Conservation (phyloP, 306 rosid species). For the Glycyrrhiza uralensis region DNA sequence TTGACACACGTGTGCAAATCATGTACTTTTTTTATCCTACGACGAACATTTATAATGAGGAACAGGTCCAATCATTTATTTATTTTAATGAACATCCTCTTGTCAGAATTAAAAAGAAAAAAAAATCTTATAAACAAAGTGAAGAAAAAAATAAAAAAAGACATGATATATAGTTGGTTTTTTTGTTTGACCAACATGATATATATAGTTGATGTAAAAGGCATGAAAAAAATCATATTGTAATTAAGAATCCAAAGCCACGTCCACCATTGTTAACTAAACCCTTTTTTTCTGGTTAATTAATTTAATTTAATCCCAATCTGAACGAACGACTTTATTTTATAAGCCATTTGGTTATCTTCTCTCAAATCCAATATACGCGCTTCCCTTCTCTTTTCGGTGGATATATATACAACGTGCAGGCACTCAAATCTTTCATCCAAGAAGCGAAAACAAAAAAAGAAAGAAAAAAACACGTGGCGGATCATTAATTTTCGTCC, state of each 20-base stretch:
- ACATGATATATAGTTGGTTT: no score
- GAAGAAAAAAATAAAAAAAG: no score
- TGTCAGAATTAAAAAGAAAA: neutral
- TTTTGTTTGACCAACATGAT: no score
- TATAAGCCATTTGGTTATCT: neutral
- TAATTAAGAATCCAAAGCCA: neutral
- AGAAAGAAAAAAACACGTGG: neutral
- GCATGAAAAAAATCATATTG: no score
- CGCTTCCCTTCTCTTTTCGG: neutral
- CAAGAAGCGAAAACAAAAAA: neutral
- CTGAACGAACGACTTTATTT: neutral
- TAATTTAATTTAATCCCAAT: neutral
- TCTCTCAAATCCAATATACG: neutral
- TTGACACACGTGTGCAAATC: slow-evolving; percentile 11
- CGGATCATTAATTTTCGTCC: no score
- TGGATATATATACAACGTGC: neutral
- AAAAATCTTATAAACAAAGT: no score
- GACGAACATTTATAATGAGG: neutral
- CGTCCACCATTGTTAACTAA: neutral
- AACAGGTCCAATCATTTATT: neutral
- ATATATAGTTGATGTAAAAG: no score
- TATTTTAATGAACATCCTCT: neutral
- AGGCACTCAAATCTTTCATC: neutral
- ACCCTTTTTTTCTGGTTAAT: neutral
- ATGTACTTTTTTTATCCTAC: no score